A percentile compares a stretch with the other conserved stretches of the same genome.
These are phyloP conservation scores for Neurospora sp. DNA, from an alignment of 495 filamentous ascomycete genomes.

Conservation along the genomic window DNA sequence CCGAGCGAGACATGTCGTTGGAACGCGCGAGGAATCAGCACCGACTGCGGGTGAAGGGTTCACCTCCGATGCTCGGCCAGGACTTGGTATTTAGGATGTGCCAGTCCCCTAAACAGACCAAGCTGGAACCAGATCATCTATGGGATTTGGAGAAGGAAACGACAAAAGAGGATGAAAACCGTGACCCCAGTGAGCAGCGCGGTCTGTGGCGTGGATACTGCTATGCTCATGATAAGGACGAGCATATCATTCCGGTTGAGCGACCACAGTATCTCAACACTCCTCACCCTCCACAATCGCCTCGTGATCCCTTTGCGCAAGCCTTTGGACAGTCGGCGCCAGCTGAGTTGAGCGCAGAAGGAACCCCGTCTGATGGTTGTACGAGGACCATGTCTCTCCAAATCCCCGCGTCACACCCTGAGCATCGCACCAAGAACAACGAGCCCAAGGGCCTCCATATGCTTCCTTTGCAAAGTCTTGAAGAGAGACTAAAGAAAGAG, in stretches of 20 bases:
- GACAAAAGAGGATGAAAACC: conserved; percentile 34
- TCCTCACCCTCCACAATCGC: conserved; percentile 16
- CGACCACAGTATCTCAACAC: conserved; percentile 29
- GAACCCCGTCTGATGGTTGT: conserved; percentile 3
- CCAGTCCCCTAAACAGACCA: conserved; percentile 66
- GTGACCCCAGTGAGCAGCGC: conserved; percentile 34
- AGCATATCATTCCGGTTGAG: conserved; percentile 26
- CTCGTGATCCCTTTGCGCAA: conserved; percentile 27
- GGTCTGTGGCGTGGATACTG: conserved; percentile 65
- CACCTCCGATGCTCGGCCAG: conserved; percentile 77
- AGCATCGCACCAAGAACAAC: conserved; percentile 20
- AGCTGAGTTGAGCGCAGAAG: conserved; percentile 15
- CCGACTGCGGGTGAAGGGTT: conserved; percentile 32
- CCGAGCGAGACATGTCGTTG: conserved; percentile 31
- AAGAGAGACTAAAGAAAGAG: conserved; percentile 38
- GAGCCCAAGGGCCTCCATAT: conserved; percentile 33
- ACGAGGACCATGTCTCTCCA: conserved; percentile 5
- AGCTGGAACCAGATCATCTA: conserved; percentile 56
- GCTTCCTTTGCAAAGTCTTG: conserved; percentile 36
- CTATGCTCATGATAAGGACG: conserved; percentile 29
- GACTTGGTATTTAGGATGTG: conserved; percentile 70
- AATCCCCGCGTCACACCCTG: conserved; percentile 2
- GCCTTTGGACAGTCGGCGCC: conserved; percentile 22
- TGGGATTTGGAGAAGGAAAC: conserved; percentile 21
- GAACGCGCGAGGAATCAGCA: conserved; percentile 24